These are phyloP conservation scores for Ophiocordyceps robertsii DNA, from an alignment of 2,329 filamentous ascomycete species.

Conservation along the genomic window DNA sequence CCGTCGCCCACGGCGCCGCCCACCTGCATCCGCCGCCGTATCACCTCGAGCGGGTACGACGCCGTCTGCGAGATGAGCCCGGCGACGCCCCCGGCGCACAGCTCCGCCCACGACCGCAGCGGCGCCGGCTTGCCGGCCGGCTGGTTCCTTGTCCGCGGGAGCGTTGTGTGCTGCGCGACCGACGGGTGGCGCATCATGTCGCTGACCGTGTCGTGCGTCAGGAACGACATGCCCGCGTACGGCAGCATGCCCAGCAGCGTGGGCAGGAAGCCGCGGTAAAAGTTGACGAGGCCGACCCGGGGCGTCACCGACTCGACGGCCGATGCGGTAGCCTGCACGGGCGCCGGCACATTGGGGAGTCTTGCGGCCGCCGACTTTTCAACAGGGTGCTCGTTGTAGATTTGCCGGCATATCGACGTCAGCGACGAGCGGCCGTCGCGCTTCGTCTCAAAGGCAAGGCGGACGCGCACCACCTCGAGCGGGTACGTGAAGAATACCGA, in stretches of 20 bases:
- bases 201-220: conserved; percentile 83
- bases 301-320: conserved; percentile 36
- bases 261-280: conserved; percentile 86
- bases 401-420: conserved; percentile 65
- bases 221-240: conserved; percentile 89
- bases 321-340: conserved; percentile 18
- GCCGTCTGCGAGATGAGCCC: conserved; percentile 83
- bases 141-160: conserved; percentile 44
- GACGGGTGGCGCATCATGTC: conserved; percentile 63
- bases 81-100: conserved; percentile 71
- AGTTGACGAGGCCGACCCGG: conserved; percentile 61
- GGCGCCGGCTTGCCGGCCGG: conserved; percentile 52
- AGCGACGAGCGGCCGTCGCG: conserved; percentile 56
- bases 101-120: conserved; percentile 74
- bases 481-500: conserved; percentile 96
- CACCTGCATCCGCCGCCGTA: conserved; percentile 89
- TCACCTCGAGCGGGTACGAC: conserved; percentile 88
- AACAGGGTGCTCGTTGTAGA: conserved; percentile 63
- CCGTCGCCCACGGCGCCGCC: conserved; percentile 89
- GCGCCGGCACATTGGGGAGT: conserved; percentile 12
- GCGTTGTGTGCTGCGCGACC: conserved; percentile 60
- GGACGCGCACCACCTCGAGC: conserved; percentile 81
- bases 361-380: conserved; percentile 16
- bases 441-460: conserved; percentile 88
- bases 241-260: conserved; percentile 92